Conservation (phyloP, 805 yeast genomes). For the Saccharomycopsis sp. region DNA sequence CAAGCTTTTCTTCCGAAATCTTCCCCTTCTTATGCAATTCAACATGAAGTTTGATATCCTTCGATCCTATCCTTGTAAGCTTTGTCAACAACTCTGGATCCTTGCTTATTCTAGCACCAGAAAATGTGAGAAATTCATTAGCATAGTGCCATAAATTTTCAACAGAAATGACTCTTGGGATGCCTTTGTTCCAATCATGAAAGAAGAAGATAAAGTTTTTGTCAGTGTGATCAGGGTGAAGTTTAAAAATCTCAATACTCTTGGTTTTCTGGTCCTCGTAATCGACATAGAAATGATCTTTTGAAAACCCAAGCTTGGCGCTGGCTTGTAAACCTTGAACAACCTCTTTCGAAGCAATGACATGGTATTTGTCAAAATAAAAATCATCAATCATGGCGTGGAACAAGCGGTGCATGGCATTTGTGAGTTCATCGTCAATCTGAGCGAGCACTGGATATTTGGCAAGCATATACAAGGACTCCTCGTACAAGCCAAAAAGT, state of each 20-base stretch:
- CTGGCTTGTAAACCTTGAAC: constrained; percentile 23
- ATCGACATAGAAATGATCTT: constrained; percentile 26
- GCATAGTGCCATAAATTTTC: constrained; percentile 42
- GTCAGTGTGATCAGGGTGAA: constrained; percentile 19
- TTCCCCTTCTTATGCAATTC: constrained; percentile 20
- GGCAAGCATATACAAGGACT: constrained; percentile 49
- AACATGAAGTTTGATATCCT: constrained; percentile 16
- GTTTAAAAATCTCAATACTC: constrained; percentile 28
- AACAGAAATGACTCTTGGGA: constrained; percentile 31
- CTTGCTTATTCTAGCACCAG: constrained; percentile 47
- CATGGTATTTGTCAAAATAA: constrained; percentile 25
- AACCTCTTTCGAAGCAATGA: constrained; percentile 17
- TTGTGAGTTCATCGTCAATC: constrained; percentile 41
- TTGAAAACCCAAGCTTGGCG: constrained; percentile 24
- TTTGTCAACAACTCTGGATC: constrained; percentile 43
- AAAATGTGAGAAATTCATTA: constrained; percentile 40
- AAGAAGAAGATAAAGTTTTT: constrained; percentile 34
- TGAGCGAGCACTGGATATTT: constrained; percentile 53
- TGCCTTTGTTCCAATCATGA: constrained; percentile 36
- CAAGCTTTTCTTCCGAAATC: constrained; percentile 18
- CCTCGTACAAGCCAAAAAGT: constrained; percentile 51
- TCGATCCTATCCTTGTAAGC: constrained; percentile 49
- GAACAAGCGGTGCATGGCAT: constrained; percentile 41
- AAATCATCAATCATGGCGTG: constrained; percentile 43
- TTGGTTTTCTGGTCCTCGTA: constrained; percentile 25